phyloP scores from a whole-genome alignment of 2,329 filamentous ascomycete species.

The Xylaria sp. region DNA sequence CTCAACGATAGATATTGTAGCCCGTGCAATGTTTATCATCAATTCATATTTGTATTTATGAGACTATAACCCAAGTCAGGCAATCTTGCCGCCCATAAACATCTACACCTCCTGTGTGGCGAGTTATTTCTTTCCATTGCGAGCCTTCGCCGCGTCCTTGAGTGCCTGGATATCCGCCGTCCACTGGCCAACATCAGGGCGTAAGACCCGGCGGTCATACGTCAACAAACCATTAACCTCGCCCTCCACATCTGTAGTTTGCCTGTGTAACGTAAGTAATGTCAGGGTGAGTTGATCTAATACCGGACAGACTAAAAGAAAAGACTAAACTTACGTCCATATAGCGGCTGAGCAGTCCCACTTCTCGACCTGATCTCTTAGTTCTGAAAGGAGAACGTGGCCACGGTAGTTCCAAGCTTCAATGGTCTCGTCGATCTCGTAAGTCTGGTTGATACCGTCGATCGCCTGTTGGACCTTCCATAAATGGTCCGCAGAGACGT shows the following conservation, averaged over 20 bases:
- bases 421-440: constrained; percentile 69
- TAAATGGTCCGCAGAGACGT: constrained; percentile 69
- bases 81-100: background rate
- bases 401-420: constrained; percentile 74
- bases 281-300: constrained; percentile 17
- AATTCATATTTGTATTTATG: background rate
- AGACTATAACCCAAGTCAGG: background rate
- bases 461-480: constrained; percentile 72
- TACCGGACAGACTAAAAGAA: background rate
- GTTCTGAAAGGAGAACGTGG: constrained; percentile 67
- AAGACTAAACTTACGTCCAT: constrained; percentile 63
- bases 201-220: constrained; percentile 70
- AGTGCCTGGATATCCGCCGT: constrained; percentile 66
- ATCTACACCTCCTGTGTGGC: background rate
- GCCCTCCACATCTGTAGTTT: constrained; percentile 79
- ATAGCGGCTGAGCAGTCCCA: constrained; percentile 74
- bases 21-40: background rate
- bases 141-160: constrained; percentile 63
- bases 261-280: constrained; percentile 47
- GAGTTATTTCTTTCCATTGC: constrained; percentile 32
- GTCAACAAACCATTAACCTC: constrained; percentile 78
- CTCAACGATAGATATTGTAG: background rate
- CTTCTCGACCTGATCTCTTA: constrained; percentile 67
- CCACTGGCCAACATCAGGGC: constrained; percentile 69
- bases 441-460: constrained; percentile 70